Evolutionary conservation across 2,329 filamentous ascomycete species (phyloP).

Genomic region (Dryadomyces quercivorus): DNA sequence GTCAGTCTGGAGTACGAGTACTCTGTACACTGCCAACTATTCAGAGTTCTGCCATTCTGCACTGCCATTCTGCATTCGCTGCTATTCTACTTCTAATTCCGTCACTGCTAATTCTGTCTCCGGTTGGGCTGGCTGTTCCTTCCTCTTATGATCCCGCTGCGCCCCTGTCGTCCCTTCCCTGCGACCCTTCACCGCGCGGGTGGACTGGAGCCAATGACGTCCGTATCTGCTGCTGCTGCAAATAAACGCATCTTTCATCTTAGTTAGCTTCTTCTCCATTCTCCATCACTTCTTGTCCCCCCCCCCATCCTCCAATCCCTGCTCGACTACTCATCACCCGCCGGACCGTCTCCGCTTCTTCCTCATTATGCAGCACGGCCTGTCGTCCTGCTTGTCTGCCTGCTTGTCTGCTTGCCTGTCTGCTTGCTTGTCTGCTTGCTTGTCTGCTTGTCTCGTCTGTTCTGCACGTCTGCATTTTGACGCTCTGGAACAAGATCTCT

Average conservation of each 20-base stretch:
- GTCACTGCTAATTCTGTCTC: no score
- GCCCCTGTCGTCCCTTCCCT: slow-evolving; percentile 6
- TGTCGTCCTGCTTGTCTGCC: not conserved
- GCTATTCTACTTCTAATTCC: no score
- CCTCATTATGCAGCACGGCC: not conserved
- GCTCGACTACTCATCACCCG: not conserved
- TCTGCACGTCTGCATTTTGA: not conserved
- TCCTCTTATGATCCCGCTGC: not conserved
- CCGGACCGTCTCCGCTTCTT: slow-evolving; percentile 3
- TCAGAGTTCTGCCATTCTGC: no score
- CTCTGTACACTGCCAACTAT: no score
- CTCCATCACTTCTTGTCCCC: not conserved
- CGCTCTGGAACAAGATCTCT: not conserved
- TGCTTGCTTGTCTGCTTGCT: not conserved
- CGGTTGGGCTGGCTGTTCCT: not conserved
- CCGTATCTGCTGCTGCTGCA: not conserved
- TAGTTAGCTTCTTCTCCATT: not conserved
- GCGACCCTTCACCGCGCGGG: not conserved
- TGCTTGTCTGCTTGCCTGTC: not conserved
- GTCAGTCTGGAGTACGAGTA: no score
- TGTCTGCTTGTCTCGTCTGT: not conserved
- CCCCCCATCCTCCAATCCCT: not conserved
- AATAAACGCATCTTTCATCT: slow-evolving; percentile 1
- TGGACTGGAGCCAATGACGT: not conserved
- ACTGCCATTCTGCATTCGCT: no score